phyloP scores from a whole-genome alignment of 345 rosid species.

The Nephelium lappaceum region DNA sequence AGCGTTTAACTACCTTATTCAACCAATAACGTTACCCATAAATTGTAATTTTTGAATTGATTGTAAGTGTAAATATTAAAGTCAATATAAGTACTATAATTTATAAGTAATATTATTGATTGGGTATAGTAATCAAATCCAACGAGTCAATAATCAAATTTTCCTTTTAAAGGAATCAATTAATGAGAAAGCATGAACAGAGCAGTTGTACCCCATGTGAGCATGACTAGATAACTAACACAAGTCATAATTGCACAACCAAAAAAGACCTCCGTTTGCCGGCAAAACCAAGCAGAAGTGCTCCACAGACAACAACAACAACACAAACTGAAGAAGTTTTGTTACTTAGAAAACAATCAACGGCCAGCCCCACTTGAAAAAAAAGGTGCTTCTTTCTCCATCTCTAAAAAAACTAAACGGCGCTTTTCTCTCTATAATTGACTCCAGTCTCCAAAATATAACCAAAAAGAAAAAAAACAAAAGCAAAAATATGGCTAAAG shows the following conservation, averaged over 20 bases:
- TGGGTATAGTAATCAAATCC: too few species aligned
- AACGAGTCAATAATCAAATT: too few species aligned
- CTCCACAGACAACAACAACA: background rate
- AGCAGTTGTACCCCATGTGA: background rate
- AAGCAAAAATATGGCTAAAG: conserved; percentile 19
- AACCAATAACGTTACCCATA: too few species aligned
- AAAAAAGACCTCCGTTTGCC: background rate
- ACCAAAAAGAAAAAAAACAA: too few species aligned
- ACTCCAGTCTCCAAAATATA: conserved; percentile 2
- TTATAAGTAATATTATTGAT: too few species aligned
- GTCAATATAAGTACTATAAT: too few species aligned
- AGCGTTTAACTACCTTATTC: too few species aligned
- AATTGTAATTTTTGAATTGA: too few species aligned
- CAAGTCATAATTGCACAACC: background rate
- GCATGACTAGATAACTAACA: background rate
- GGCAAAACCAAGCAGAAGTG: background rate
- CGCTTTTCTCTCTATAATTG: conserved; percentile 15
- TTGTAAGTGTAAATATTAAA: too few species aligned
- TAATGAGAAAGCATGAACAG: too few species aligned
- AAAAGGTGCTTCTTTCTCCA: background rate
- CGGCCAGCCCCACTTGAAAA: background rate
- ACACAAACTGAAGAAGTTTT: background rate
- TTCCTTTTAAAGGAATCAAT: too few species aligned
- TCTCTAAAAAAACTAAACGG: conserved; percentile 2
- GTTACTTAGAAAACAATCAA: conserved; percentile 6